Evolutionary conservation across 805 yeast species (phyloP), one percentile per base, ranked within the genome.

Genomic region (Kodamaea jinghongensis): DNA sequence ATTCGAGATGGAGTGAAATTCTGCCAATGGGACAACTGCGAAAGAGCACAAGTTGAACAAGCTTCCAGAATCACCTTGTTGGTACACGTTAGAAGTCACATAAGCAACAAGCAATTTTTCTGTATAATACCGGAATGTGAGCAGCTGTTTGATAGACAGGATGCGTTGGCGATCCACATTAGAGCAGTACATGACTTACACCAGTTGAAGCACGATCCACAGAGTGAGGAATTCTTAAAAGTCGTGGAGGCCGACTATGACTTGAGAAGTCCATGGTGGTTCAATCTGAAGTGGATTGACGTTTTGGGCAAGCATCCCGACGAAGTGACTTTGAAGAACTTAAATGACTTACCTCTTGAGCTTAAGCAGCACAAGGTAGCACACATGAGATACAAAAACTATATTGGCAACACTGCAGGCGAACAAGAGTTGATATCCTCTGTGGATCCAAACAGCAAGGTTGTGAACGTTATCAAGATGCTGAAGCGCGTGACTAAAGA

Each of bases 121-220:
- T 84, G 91, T 55, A 69, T 75, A 1, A 63, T 81, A 10, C 86
- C 86, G 2, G 86, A 81, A 47, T 84, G 91, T 56, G 73, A 71
- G 36, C 70, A 75, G 45, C 71, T 71, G 32, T 82, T 81, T 51
- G 71, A 78, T 0, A 57, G 83, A 39, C 66, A 80, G 1, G 85
- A 79, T 45, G 85, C 83, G 1, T 66, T 85, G 44, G 73, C 80
- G 13, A 75, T 78, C 46, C 91, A 85, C 57, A 66, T 82, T 42
- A 70, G 77, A 31, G 71, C 79, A 0, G 79, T 73, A 1, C 90
- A 83, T 54, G 79, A 76, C 41, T 63, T 76, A 31, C 75, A 68
- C 43, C 58, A 60, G 44, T 51, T 58, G 25, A 55, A 62, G 17
- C 68, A 64, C 30, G 34, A 31, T 13, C 39, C 52, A n/a, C 57